Conservation (phyloP, 257 asterid genomes). For the Echium plantagineum region DNA sequence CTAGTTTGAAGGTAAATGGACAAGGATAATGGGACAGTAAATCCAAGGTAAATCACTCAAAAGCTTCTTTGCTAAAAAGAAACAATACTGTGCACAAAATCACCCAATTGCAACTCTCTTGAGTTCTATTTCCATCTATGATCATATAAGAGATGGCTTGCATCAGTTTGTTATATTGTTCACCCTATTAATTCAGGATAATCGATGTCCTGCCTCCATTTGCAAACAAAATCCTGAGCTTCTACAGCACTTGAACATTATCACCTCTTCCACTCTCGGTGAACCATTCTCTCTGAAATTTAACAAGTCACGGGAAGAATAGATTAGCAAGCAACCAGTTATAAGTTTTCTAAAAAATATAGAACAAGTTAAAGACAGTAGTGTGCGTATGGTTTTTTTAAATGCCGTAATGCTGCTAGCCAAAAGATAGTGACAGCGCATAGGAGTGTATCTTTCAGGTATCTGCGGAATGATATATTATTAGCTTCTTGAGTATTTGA, state of each 20-base stretch:
- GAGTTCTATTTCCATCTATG: neutral
- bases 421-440: neutral
- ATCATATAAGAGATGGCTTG: neutral
- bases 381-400: neutral
- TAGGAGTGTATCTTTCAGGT: neutral
- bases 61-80: neutral
- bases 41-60: too few relatives aligned
- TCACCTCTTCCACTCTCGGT: slow-evolving; percentile 30
- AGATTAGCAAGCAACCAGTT: neutral
- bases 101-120: neutral
- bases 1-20: too few relatives aligned
- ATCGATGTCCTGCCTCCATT: slow-evolving; percentile 30
- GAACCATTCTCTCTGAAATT: slow-evolving; percentile 24
- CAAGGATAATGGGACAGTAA: neutral
- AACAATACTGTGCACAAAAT: neutral
- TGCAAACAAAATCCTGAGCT: too few relatives aligned
- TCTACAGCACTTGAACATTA: neutral
- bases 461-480: neutral
- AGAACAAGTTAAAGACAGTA: neutral
- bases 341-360: neutral
- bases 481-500: neutral
- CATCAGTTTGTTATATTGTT: slow-evolving; percentile 14
- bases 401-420: neutral
- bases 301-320: neutral
- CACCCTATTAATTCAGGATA: slow-evolving; percentile 50